Evolutionary conservation across 1,139 yeast species (phyloP).

Genomic region (Protomyces pachydermus): DNA sequence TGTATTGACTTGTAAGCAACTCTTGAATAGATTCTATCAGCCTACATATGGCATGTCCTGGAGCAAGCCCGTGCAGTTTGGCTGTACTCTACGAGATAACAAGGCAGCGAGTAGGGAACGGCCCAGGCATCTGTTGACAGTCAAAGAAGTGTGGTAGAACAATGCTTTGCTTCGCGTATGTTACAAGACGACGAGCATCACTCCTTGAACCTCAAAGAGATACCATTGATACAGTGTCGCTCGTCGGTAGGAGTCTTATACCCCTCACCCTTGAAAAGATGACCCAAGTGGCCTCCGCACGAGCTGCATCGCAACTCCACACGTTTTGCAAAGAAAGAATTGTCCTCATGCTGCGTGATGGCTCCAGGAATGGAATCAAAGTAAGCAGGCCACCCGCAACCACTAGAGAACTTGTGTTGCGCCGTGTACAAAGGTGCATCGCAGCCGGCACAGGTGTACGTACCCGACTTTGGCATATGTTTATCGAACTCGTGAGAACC

Average conservation of each 20-base stretch:
- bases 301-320: conserved; percentile 81
- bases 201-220: conserved; percentile 61
- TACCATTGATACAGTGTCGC: conserved; percentile 81
- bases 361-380: conserved; percentile 84
- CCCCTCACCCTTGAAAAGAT: conserved; percentile 90
- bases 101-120: too few species aligned
- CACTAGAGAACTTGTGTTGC: conserved; percentile 74
- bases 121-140: too few species aligned
- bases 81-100: too few species aligned
- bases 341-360: conserved; percentile 57
- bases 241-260: conserved; percentile 82
- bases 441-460: conserved; percentile 83
- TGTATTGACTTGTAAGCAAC: too few species aligned
- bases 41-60: too few species aligned
- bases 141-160: too few species aligned
- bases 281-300: conserved; percentile 60
- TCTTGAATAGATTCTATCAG: too few species aligned
- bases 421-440: conserved; percentile 71
- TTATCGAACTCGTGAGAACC: conserved; percentile 64
- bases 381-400: conserved; percentile 98
- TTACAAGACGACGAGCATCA: conserved; percentile 20
- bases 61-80: too few species aligned
- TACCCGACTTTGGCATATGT: conserved; percentile 47
- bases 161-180: too few species aligned
- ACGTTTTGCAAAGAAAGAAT: conserved; percentile 65